Evolutionary conservation across 108 stramenopile genomes (phyloP), one percentile per base, ranked within the genome.

Genomic region (Fragilariopsis cylindrus): DNA sequence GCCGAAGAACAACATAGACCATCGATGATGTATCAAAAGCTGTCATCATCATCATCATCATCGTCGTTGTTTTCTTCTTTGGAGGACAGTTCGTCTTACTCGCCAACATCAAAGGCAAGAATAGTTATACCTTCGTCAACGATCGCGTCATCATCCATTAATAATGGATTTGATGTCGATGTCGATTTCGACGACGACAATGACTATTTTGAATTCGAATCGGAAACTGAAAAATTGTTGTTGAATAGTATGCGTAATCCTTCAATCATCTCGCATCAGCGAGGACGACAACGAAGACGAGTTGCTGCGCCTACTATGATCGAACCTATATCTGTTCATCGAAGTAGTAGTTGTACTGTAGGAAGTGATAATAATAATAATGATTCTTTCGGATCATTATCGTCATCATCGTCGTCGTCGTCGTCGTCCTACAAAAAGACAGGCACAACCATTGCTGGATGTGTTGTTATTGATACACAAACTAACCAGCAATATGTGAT

Each of bases 401-500:
- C 7, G 44, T 11, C 12, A 7, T 65, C 42, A 15, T 19, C 65
- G 5, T 45, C 13, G 18, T 18, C 47, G 12, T 19, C 65, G 12
- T 41, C 18, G 15, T 68, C 49, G 45, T 47, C 48, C 18, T 68
- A 39, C 42, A 72, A 65, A 76, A 84, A 79, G 60, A 93, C 92
- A 3, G 92, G 92, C 46, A 93, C 92, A 4, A 93, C 92, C 63
- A 90, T 93, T 70, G 84, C 84, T 0, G 87, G 87, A 11, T 82
- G 81, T 54, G 53, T 75, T 42, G 63, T 84, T 42, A 2, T 30
- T 30, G 30, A 30, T 0, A 30, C 12, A 53, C 4, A 65, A 50
- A 8, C 64, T 2, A 30, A 30, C 2, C 30, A 30, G 30, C 7
- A 63, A 9, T 9, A 11, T 15, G 52, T 15, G 13, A 53, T 11